These are phyloP conservation scores for Ascochyta pisi DNA, from an alignment of 2,329 filamentous ascomycete genomes.

Conservation along the genomic window DNA sequence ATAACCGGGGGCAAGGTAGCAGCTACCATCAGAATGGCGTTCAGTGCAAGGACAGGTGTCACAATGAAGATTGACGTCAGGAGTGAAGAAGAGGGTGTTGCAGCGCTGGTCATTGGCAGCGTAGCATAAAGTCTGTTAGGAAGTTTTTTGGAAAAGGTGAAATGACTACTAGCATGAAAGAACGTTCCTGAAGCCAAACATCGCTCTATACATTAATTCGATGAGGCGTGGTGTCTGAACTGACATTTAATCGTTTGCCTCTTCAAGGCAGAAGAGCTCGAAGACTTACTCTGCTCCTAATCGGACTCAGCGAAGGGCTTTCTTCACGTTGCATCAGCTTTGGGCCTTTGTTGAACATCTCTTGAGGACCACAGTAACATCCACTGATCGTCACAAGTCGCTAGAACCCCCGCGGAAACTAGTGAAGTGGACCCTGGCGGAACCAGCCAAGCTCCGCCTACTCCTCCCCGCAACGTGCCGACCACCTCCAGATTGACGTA, in stretches of 20 bases:
- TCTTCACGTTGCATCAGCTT: too few relatives aligned
- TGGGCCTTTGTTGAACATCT: not conserved
- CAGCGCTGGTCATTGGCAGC: conserved; percentile 81
- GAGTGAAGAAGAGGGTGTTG: conserved; percentile 91
- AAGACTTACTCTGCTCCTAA: too few relatives aligned
- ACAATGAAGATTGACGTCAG: conserved; percentile 94
- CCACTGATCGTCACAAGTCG: conserved; percentile 2
- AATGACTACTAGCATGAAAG: conserved; percentile 10
- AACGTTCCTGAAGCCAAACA: conserved; percentile 1
- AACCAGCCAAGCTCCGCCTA: conserved; percentile 7
- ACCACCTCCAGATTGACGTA: not conserved
- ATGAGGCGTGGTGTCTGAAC: not conserved
- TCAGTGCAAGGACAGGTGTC: conserved; percentile 87
- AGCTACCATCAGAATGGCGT: conserved; percentile 89
- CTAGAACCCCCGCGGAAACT: conserved; percentile 5
- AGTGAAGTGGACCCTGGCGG: conserved; percentile 8
- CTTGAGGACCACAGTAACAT: not conserved
- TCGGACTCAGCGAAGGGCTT: too few relatives aligned
- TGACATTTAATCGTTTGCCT: not conserved
- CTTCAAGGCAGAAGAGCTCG: not conserved
- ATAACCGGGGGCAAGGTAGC: conserved; percentile 89
- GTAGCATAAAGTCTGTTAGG: conserved; percentile 65
- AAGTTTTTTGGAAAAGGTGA: conserved; percentile 6
- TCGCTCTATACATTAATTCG: not conserved
- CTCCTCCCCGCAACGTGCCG: conserved; percentile 16